Evolutionary conservation across 345 rosid genomes (phyloP).

Genomic region (Garcia nutans): DNA sequence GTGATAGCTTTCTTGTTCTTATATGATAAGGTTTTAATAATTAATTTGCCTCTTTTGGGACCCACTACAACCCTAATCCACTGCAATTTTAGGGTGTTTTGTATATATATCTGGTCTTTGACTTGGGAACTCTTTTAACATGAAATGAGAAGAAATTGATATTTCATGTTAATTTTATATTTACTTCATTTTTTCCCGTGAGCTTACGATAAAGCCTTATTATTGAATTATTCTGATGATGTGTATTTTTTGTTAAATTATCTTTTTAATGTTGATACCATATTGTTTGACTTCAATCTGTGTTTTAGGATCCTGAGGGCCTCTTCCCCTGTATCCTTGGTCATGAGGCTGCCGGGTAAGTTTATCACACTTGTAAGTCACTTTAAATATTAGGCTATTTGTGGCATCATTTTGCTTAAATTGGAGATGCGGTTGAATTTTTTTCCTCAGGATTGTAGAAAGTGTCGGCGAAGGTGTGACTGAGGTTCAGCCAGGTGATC

Average conservation of each 20-base stretch:
- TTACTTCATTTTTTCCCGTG: background rate
- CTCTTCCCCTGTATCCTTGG: constrained; percentile 96
- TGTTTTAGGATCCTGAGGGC: constrained; percentile 86
- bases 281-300: constrained; percentile 10
- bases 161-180: background rate
- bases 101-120: background rate
- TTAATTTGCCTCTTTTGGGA: background rate
- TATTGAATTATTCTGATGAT: background rate
- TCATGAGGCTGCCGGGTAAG: constrained; percentile 97
- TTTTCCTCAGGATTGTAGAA: constrained; percentile 68
- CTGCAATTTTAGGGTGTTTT: background rate
- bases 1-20: background rate
- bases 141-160: background rate
- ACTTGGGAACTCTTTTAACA: background rate
- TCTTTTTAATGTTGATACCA: background rate
- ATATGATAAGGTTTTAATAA: background rate
- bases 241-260: background rate
- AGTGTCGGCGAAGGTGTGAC: constrained; percentile 98
- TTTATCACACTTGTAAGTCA: background rate
- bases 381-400: constrained; percentile 2
- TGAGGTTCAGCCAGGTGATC: constrained; percentile 90
- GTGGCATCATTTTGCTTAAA: background rate
- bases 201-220: background rate
- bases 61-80: background rate
- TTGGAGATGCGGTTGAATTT: constrained; percentile 4